Evolutionary conservation across 176 grass and related monocot species (phyloP).

Genomic region (Melocanna baccifera): DNA sequence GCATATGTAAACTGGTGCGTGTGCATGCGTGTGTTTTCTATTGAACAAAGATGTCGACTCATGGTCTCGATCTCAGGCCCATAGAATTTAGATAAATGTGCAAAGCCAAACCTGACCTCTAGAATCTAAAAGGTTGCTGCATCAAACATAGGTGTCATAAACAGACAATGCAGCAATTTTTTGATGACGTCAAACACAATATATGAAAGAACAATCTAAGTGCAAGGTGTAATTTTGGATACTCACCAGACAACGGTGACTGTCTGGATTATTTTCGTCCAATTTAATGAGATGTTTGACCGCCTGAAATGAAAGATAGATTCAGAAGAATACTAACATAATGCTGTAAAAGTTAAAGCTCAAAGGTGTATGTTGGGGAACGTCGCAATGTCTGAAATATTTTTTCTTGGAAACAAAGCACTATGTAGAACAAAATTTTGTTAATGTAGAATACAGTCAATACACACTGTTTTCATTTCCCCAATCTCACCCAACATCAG

Average conservation of each 20-base stretch:
- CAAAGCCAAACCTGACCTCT: neutral
- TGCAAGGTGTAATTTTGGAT: constrained; percentile 7
- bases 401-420: neutral
- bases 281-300: constrained; percentile 85
- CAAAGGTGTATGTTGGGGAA: neutral
- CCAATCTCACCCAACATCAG: neutral
- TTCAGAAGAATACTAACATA: neutral
- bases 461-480: constrained; percentile 19
- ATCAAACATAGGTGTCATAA: constrained; percentile 12
- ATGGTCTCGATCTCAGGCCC: neutral
- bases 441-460: neutral
- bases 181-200: neutral
- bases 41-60: neutral
- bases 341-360: constrained; percentile 6
- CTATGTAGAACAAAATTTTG: neutral
- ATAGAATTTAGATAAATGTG: constrained; percentile 3
- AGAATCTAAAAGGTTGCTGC: neutral
- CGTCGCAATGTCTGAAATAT: neutral
- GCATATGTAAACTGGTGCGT: neutral
- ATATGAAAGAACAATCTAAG: neutral
- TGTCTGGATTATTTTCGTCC: constrained; percentile 76
- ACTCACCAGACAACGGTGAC: constrained; percentile 89
- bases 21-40: neutral
- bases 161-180: neutral
- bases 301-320: constrained; percentile 58